These are phyloP conservation scores for Toxoplasma gondii DNA, from an alignment of 169 alveolate species.

Conservation along the genomic window DNA sequence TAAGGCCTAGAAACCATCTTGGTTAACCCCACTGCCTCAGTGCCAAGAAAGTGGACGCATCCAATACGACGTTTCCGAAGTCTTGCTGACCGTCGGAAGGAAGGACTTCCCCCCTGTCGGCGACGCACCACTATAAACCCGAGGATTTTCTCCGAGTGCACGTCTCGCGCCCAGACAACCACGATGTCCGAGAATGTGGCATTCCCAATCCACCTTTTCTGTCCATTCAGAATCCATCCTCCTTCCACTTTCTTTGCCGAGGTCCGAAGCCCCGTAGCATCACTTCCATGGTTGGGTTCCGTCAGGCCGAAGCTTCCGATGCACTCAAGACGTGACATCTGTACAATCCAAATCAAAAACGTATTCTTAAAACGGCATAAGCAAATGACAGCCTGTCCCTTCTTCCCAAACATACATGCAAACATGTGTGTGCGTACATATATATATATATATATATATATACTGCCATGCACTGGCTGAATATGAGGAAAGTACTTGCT, in stretches of 20 bases:
- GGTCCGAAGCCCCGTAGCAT: conserved; percentile 81
- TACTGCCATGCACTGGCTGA: background rate
- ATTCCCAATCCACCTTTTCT: conserved; percentile 88
- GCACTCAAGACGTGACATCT: conserved; percentile 65
- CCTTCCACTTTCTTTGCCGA: conserved; percentile 72
- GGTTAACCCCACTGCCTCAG: background rate
- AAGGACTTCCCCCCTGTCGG: background rate
- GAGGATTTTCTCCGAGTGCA: conserved; percentile 73
- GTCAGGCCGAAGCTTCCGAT: conserved; percentile 87
- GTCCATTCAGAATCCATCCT: conserved; percentile 80
- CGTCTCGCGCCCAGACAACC: conserved; percentile 83
- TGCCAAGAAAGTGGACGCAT: background rate
- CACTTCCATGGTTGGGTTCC: conserved; percentile 85
- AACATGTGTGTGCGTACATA: background rate
- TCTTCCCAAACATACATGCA: background rate
- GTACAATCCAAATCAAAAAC: no score
- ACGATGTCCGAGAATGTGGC: conserved; percentile 77
- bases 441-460: background rate
- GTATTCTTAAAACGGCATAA: background rate
- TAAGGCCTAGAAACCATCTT: no score
- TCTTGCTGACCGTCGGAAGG: no score
- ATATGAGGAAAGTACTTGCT: no score
- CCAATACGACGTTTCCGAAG: background rate
- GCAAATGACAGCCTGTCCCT: background rate
- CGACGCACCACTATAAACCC: conserved; percentile 70